Evolutionary conservation across 352 stramenopile species (phyloP), one percentile per base, ranked within the genome.

Genomic region (Pythium folliculosum): DNA sequence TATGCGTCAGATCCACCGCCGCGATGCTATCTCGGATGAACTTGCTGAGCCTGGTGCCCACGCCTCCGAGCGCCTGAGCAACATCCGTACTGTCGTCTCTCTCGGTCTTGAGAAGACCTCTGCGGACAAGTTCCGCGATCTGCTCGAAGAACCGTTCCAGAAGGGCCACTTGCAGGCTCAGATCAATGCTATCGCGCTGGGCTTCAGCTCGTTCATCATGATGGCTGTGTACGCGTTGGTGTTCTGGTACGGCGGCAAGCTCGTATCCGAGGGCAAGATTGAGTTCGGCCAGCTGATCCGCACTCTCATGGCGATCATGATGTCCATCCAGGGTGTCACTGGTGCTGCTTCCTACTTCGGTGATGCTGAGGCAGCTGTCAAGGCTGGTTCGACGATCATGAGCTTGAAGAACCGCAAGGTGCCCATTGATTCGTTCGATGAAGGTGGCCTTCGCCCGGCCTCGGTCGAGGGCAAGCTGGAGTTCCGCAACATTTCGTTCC

Each of bases 401-500:
- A 56, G 56, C 1, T 65, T 87, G 5, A 53, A 59, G 2, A 65
- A 87, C 23, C 74, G 74, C 3, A 2, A 71, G 22, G 1, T 69
- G 0, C 57, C 74, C 3, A 83, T 87, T 32, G 65, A 86, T 40
- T 76, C 68, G 32, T 78, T 79, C 27, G 64, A 63, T 22, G 13
- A 70, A 25, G 67, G 73, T 14, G 75, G 76, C 2, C 21, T 65
- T 13, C 21, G 47, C 1, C 68, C 49, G 0, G 54, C 43, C 1
- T 49, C 48, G 4, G 30, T 83, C 9, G 60, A 75, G 25, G 78
- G 78, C 9, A 30, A 56, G 0, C 53, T 96, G 14, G 65, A 81
- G 27, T 94, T 94, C 67, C 59, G 63, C 32, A 69, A 90, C 60
- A 77, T 95, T 38, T 71, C 67, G 35, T 96, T 96, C 72, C 67